Conservation (phyloP, 306 rosid species). For the Quercus dentata region DNA sequence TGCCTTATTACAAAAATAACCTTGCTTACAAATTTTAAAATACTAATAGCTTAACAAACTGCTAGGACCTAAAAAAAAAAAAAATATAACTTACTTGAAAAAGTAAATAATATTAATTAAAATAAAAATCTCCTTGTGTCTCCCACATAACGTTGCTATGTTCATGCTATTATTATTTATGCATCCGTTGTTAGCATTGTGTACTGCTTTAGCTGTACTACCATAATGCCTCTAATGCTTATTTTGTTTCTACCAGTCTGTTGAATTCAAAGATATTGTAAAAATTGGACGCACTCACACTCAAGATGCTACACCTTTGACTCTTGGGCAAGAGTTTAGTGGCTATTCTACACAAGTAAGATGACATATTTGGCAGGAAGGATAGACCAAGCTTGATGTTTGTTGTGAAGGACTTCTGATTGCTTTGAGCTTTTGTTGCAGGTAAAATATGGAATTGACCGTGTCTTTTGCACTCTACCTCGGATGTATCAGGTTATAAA, state of each 20-base stretch:
- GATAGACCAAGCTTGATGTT: slow-evolving; percentile 7
- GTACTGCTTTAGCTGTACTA: background rate
- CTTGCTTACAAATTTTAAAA: too few relatives aligned
- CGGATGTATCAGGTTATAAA: slow-evolving; percentile 80
- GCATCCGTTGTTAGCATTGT: background rate
- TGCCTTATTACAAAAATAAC: too few relatives aligned
- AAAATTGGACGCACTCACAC: slow-evolving; percentile 99
- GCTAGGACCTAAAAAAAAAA: too few relatives aligned
- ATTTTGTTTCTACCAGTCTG: slow-evolving; percentile 47
- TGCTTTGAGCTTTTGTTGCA: slow-evolving; percentile 38
- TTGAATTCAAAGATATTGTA: slow-evolving; percentile 90
- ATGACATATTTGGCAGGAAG: slow-evolving; percentile 10
- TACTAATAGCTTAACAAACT: too few relatives aligned
- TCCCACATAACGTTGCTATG: background rate
- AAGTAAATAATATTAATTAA: too few relatives aligned
- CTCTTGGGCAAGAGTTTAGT: slow-evolving; percentile 98
- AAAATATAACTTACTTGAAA: too few relatives aligned
- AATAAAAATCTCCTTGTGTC: too few relatives aligned
- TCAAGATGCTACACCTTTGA: slow-evolving; percentile 98
- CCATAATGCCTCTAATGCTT: background rate
- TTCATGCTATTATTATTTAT: slow-evolving; percentile 4
- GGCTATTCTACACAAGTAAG: slow-evolving; percentile 96
- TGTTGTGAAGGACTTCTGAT: slow-evolving; percentile 17
- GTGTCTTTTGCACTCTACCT: slow-evolving; percentile 74
- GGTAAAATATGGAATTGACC: slow-evolving; percentile 90